These are phyloP conservation scores for Geotrichum reessii DNA, from an alignment of 1,139 yeast species.

Conservation along the genomic window DNA sequence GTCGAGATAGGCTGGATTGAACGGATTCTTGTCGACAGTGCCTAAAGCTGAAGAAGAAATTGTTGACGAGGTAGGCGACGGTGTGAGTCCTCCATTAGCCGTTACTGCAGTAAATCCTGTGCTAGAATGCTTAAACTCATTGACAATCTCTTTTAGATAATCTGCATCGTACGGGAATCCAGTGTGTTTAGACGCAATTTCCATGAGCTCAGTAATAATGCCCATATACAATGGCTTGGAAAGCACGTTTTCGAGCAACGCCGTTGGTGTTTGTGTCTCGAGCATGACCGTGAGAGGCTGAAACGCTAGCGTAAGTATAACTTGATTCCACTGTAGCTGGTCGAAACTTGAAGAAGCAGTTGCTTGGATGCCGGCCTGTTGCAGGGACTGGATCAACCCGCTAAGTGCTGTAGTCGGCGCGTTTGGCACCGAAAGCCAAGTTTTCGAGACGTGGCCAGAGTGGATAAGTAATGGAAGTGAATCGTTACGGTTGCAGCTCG, in stretches of 20 bases:
- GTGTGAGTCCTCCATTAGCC: slow-evolving; percentile 8
- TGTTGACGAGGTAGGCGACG: slow-evolving; percentile 21
- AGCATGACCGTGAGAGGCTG: slow-evolving; percentile 69
- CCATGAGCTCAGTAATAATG: slow-evolving; percentile 30
- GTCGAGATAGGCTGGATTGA: slow-evolving; percentile 33
- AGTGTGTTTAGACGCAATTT: slow-evolving; percentile 14
- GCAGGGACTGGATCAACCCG: slow-evolving; percentile 4
- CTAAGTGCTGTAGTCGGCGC: background rate
- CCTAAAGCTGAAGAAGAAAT: background rate
- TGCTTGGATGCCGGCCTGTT: slow-evolving; percentile 18
- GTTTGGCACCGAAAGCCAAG: slow-evolving; percentile 15
- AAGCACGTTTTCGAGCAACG: slow-evolving; percentile 58
- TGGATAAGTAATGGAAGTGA: slow-evolving; percentile 3
- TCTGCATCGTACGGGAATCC: slow-evolving; percentile 13
- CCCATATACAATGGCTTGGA: slow-evolving; percentile 85
- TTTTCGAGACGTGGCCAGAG: slow-evolving; percentile 17
- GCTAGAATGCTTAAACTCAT: slow-evolving; percentile 5
- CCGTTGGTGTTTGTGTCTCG: slow-evolving; percentile 59
- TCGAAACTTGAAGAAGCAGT: slow-evolving; percentile 14
- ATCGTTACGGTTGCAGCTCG: slow-evolving; percentile 10
- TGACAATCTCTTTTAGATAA: slow-evolving; percentile 7
- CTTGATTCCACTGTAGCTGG: slow-evolving; percentile 72
- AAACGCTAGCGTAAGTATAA: slow-evolving; percentile 70
- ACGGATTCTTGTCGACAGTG: background rate
- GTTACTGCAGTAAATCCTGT: background rate